Percentiles rank a stretch among this genome's conserved stretches.
These are phyloP conservation scores for Sporothrix globosa DNA, from an alignment of 2,329 filamentous ascomycete genomes.

Conservation along the genomic window DNA sequence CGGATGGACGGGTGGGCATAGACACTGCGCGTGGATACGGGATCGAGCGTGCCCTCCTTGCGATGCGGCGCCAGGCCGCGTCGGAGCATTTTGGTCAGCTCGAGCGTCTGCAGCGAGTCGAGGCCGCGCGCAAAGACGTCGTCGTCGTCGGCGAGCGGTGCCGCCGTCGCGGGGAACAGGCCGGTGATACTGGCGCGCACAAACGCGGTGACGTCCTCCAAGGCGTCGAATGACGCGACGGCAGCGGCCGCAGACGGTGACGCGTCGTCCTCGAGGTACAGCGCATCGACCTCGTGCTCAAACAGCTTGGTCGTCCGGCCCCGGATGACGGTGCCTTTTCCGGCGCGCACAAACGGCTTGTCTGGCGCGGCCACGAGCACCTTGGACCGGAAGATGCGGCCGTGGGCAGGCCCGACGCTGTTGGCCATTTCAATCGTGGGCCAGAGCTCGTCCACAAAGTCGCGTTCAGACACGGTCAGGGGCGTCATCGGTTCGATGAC, in stretches of 20 bases:
- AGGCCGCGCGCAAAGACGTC: constrained; percentile 48
- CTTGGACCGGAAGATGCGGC: constrained; percentile 49
- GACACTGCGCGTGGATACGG: neutral
- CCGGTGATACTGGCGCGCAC: constrained; percentile 40
- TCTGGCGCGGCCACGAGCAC: constrained; percentile 46
- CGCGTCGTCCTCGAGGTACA: constrained; percentile 37
- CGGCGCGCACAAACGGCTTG: constrained; percentile 51
- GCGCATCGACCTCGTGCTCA: constrained; percentile 22
- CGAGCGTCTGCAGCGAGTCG: constrained; percentile 46
- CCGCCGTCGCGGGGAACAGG: constrained; percentile 40
- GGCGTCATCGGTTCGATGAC: constrained; percentile 50
- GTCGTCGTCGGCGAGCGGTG: constrained; percentile 42
- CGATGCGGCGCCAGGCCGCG: constrained; percentile 45
- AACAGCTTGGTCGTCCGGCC: constrained; percentile 43
- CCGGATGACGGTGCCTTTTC: constrained; percentile 53
- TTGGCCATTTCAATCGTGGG: constrained; percentile 50
- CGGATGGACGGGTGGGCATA: constrained; percentile 18
- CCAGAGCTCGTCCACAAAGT: constrained; percentile 51
- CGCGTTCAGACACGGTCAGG: neutral
- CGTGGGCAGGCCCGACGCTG: constrained; percentile 50
- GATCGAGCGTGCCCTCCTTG: neutral
- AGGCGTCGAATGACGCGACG: constrained; percentile 26
- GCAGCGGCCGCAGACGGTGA: constrained; percentile 32
- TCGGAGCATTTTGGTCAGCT: constrained; percentile 44
- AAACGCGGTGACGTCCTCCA: constrained; percentile 40